Percentiles rank a stretch among this genome's conserved stretches.
Evolutionary conservation across 1,284 basidiomycete species (phyloP).

Genomic region (Rhodotorula sp.): DNA sequence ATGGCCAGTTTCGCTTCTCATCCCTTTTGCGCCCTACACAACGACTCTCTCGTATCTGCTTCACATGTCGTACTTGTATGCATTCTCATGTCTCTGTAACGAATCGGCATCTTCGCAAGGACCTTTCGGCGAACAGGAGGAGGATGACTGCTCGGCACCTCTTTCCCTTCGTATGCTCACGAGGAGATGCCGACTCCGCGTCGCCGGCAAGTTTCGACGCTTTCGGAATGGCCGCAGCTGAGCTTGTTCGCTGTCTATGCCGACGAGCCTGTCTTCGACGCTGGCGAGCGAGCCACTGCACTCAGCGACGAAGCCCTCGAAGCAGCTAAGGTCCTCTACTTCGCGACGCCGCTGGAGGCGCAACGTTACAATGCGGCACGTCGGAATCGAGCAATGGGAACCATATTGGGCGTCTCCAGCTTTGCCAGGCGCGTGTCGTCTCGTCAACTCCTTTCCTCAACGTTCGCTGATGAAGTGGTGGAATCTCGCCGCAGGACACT

Average conservation of each 20-base stretch:
- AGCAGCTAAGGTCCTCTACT: slow-evolving; percentile 24
- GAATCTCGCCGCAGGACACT: slow-evolving; percentile 21
- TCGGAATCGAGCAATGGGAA: slow-evolving; percentile 24
- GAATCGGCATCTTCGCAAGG: neutral
- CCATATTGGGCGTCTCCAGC: slow-evolving; percentile 32
- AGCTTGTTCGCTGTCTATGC: slow-evolving; percentile 25
- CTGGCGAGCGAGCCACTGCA: neutral
- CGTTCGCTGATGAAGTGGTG: slow-evolving; percentile 6
- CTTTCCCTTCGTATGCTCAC: neutral
- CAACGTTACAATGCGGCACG: slow-evolving; percentile 1
- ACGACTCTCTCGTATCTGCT: neutral
- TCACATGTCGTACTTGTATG: no score
- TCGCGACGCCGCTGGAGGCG: neutral
- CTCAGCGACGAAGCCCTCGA: slow-evolving; percentile 24
- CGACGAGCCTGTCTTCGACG: slow-evolving; percentile 6
- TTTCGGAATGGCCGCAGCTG: slow-evolving; percentile 20
- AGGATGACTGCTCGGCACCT: neutral
- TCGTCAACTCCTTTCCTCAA: neutral
- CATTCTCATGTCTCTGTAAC: neutral
- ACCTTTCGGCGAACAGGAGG: neutral
- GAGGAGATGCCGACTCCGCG: slow-evolving; percentile 5
- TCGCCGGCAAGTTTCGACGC: neutral
- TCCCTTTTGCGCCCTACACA: neutral
- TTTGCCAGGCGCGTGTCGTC: slow-evolving; percentile 26
- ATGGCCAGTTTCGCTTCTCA: neutral